phyloP scores from a whole-genome alignment of 208 protist species.

The Naegleria fowleri region DNA sequence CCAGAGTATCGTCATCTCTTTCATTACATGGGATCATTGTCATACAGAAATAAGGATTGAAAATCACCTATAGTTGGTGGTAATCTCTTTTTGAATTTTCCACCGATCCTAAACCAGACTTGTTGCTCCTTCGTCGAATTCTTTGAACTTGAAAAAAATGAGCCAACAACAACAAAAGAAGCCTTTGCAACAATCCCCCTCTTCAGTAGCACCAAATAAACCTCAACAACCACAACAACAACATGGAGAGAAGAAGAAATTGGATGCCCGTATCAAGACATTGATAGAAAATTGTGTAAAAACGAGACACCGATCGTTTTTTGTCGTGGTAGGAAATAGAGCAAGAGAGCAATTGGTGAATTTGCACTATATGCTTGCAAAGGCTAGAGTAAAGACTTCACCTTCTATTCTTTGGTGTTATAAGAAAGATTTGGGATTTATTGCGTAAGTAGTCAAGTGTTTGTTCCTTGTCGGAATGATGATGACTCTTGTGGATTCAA shows the following conservation, averaged over 20 bases:
- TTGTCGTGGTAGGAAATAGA: conserved; percentile 96
- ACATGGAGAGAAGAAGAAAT: conserved; percentile 62
- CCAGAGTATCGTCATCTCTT: too few relatives aligned
- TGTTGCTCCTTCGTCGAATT: too few relatives aligned
- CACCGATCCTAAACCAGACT: too few relatives aligned
- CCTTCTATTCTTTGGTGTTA: conserved; percentile 99
- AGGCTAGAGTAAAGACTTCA: conserved; percentile 86
- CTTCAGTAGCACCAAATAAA: neutral
- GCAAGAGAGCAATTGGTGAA: conserved; percentile 95
- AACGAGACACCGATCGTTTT: conserved; percentile 85
- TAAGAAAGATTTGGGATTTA: conserved; percentile 97
- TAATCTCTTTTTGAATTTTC: too few relatives aligned
- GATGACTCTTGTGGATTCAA: neutral
- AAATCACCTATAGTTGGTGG: too few relatives aligned
- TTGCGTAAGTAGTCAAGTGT: conserved; percentile 48
- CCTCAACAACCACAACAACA: too few relatives aligned
- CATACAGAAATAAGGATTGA: too few relatives aligned
- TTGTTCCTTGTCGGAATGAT: neutral
- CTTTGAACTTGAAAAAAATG: too few relatives aligned
- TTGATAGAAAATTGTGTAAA: conserved; percentile 95
- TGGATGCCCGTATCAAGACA: conserved; percentile 88
- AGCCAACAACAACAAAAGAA: too few relatives aligned
- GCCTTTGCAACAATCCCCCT: too few relatives aligned
- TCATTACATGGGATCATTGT: too few relatives aligned
- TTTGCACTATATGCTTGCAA: conserved; percentile 97